Base-by-base conservation (phyloP, 2,329 filamentous ascomycete species). In the Apiospora saccharicola region DNA sequence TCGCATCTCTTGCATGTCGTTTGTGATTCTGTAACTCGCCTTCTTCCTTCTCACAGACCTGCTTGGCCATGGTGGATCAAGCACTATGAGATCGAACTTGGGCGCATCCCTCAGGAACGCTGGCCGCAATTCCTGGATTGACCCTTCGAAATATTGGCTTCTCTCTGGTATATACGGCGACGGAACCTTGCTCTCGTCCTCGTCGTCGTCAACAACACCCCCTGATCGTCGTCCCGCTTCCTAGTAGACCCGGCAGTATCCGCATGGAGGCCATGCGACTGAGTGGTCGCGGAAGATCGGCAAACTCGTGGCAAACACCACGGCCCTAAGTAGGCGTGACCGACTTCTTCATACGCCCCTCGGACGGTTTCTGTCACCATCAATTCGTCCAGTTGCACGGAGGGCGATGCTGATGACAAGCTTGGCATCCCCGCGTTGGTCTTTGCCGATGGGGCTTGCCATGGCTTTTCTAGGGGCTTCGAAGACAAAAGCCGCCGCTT, bases 1-100 rank as follows among this genome's bases (percentile, higher is more conserved):
- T 16, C 82, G 80, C 71, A 90, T 85, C 69, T 89, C 86, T 16
- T 82, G 77, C 57, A 86, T 81, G 72, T 82, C 82, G 69, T 83
- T 78, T 6, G 86, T 85, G 7, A 86, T 89, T 1, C 77, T 74
- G 80, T 90, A 89, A 75, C 86, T 77, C 77, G 83, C 81, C 69
- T 78, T 85, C 77, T 89, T 90, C 51, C 92, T 86, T 75, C 88
- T 88, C 19, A 90, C 93, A 7, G 93, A 95, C 67, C 91, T 88
- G 78, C 94, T 96, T 0, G 93, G 93, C 93, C 94, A 96, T 0
- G 94, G 93, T 3, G 94, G 94, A 78, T 96, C 93, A 26, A 95
- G 83, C 10, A 95, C 80, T 49, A 95, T 85, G 64, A 95, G 83
- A 75, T 93, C 85, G 80, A 96, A 95, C 8, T 80, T 77, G 26